Evolutionary conservation across 257 asterid genomes (phyloP).

Genomic region (Scutellaria barbata): DNA sequence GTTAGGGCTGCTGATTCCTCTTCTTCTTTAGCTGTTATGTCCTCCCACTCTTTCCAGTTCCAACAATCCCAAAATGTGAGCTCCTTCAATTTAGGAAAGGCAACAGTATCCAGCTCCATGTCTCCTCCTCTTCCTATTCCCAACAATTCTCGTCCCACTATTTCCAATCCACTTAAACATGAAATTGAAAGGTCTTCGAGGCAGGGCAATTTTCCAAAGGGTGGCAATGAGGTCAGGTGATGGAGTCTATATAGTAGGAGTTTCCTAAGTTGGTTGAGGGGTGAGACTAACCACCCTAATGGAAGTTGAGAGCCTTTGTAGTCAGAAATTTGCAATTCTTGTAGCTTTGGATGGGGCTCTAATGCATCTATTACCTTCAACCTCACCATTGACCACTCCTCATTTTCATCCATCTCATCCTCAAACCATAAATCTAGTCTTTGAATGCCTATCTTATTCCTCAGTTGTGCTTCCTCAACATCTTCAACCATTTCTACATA

Average conservation of each 20-base stretch:
- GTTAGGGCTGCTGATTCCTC: conserved; percentile 11
- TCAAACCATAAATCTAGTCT: background rate
- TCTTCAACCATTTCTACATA: conserved; percentile 25
- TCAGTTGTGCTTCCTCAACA: conserved; percentile 33
- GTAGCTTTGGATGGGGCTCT: conserved; percentile 31
- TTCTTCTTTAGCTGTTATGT: conserved; percentile 1
- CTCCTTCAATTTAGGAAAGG: conserved; percentile 35
- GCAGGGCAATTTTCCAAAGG: conserved; percentile 16
- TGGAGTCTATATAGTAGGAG: background rate
- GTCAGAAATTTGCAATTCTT: background rate
- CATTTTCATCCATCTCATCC: background rate
- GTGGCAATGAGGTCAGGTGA: background rate
- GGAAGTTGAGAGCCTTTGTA: background rate
- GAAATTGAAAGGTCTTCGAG: conserved; percentile 27
- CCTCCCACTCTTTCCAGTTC: conserved; percentile 39
- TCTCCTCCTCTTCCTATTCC: conserved; percentile 19
- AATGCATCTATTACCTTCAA: conserved; percentile 31
- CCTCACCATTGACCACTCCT: background rate
- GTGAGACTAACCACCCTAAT: background rate
- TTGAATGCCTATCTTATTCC: conserved; percentile 18
- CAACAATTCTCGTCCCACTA: conserved; percentile 37
- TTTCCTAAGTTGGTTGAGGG: background rate
- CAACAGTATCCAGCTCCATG: background rate
- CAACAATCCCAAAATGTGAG: conserved; percentile 20
- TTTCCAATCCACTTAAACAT: conserved; percentile 27